Percentiles rank a stretch among this genome's conserved stretches.
Evolutionary conservation across 1,284 basidiomycete genomes (phyloP).

Genomic region (Malassezia sp.): DNA sequence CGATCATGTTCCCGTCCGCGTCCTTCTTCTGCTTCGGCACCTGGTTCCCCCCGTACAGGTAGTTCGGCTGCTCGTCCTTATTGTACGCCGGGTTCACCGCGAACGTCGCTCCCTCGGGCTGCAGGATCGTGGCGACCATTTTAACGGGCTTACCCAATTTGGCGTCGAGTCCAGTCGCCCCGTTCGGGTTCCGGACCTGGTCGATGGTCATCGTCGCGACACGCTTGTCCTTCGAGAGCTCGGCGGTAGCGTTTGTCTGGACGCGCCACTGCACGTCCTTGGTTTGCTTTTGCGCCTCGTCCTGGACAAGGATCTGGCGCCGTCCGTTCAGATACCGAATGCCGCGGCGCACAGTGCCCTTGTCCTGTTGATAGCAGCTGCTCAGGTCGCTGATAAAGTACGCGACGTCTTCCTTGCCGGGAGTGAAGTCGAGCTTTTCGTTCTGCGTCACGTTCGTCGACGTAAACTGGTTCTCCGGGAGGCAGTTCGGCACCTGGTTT

Average conservation of each 20-base stretch:
- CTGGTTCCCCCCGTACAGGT: conserved; percentile 51
- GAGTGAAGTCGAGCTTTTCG: conserved; percentile 55
- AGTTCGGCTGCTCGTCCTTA: conserved; percentile 14
- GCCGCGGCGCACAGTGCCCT: conserved; percentile 66
- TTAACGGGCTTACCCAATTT: conserved; percentile 37
- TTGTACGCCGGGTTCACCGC: conserved; percentile 16
- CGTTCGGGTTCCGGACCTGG: conserved; percentile 52
- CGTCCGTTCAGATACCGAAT: conserved; percentile 75
- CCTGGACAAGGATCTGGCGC: conserved; percentile 64
- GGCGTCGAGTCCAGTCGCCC: conserved; percentile 45
- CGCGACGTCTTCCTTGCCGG: conserved; percentile 63
- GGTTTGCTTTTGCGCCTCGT: conserved; percentile 44
- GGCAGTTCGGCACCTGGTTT: conserved; percentile 69
- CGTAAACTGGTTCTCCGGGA: conserved; percentile 55
- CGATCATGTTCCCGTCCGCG: not conserved
- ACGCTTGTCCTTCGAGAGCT: conserved; percentile 36
- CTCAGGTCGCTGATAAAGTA: conserved; percentile 72
- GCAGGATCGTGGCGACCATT: conserved; percentile 53
- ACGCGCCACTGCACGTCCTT: conserved; percentile 69
- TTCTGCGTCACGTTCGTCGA: conserved; percentile 62
- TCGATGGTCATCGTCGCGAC: conserved; percentile 60
- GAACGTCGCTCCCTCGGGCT: conserved; percentile 53
- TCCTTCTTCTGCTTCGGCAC: conserved; percentile 50
- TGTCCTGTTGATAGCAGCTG: conserved; percentile 59
- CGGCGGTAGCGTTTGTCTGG: conserved; percentile 73